Evolutionary conservation across 257 asterid species (phyloP).

Genomic region (Osmanthus fragrans): DNA sequence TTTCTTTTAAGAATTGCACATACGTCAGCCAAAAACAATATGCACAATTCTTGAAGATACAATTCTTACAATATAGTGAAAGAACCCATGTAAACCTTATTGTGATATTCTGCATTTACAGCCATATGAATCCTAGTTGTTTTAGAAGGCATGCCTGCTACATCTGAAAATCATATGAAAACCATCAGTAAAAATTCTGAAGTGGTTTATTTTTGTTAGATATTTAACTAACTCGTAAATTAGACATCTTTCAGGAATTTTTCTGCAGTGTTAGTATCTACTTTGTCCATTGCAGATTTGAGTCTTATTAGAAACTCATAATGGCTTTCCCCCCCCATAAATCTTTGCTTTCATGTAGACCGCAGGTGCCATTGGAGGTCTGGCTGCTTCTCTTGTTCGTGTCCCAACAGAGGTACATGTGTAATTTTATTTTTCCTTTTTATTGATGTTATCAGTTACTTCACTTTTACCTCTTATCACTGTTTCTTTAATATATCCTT

Average conservation of each 20-base stretch:
- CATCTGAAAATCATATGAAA: neutral
- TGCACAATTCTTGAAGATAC: neutral
- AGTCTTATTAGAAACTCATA: conserved; percentile 14
- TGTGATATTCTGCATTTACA: conserved; percentile 1
- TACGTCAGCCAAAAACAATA: neutral
- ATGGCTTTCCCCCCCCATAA: neutral
- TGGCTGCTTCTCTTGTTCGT: conserved; percentile 94
- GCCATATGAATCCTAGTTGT: neutral
- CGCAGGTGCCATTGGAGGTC: conserved; percentile 95
- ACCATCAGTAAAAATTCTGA: neutral
- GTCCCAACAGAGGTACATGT: conserved; percentile 88
- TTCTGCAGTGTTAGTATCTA: conserved; percentile 10
- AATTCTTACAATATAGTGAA: neutral
- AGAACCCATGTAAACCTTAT: neutral
- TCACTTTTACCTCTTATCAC: conserved; percentile 19
- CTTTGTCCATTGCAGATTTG: neutral
- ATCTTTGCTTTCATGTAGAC: conserved; percentile 46
- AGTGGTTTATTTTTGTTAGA: neutral
- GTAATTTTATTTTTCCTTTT: neutral
- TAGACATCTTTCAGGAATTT: neutral
- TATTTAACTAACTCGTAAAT: neutral
- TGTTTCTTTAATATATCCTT: conserved; percentile 28
- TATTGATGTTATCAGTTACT: conserved; percentile 7
- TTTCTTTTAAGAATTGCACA: too few species aligned
- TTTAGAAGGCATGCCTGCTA: neutral